phyloP scores from a whole-genome alignment of 2,329 filamentous ascomycete genomes.

The Allantophomopsis cytisporea region DNA sequence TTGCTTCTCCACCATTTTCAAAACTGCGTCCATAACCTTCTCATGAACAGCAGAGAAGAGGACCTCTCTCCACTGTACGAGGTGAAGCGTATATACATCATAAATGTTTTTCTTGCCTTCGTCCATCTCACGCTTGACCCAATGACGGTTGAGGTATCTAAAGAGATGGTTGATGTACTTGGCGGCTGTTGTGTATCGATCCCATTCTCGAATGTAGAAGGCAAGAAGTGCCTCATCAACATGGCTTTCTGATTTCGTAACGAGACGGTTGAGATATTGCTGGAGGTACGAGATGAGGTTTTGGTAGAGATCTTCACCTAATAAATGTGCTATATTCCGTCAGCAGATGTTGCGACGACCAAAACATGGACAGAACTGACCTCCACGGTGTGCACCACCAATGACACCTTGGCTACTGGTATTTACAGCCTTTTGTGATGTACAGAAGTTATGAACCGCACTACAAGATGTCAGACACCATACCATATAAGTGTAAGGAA shows the following conservation, averaged over 20 bases:
- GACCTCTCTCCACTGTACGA: slow-evolving; percentile 90
- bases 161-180: slow-evolving; percentile 98
- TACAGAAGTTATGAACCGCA: slow-evolving; percentile 98
- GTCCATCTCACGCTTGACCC: slow-evolving; percentile 98
- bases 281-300: slow-evolving; percentile 80
- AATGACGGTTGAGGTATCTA: slow-evolving; percentile 90
- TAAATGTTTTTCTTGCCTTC: slow-evolving; percentile 98
- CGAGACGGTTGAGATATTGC: slow-evolving; percentile 57
- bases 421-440: slow-evolving; percentile 85
- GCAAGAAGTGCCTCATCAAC: slow-evolving; percentile 78
- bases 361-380: slow-evolving; percentile 25
- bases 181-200: slow-evolving; percentile 84
- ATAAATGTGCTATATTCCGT: slow-evolving; percentile 59
- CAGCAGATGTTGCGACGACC: slow-evolving; percentile 4
- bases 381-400: slow-evolving; percentile 54
- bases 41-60: slow-evolving; percentile 74
- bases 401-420: slow-evolving; percentile 28
- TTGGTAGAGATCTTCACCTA: slow-evolving; percentile 92
- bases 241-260: slow-evolving; percentile 62
- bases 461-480: slow-evolving; percentile 30
- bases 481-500: slow-evolving; percentile 3
- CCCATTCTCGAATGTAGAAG: slow-evolving; percentile 97
- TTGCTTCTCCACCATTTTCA: slow-evolving; percentile 94
- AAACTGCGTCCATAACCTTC: slow-evolving; percentile 88
- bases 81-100: slow-evolving; percentile 92